Evolutionary conservation across 2,329 filamentous ascomycete species (phyloP).

Genomic region (Rhinocladiella similis): DNA sequence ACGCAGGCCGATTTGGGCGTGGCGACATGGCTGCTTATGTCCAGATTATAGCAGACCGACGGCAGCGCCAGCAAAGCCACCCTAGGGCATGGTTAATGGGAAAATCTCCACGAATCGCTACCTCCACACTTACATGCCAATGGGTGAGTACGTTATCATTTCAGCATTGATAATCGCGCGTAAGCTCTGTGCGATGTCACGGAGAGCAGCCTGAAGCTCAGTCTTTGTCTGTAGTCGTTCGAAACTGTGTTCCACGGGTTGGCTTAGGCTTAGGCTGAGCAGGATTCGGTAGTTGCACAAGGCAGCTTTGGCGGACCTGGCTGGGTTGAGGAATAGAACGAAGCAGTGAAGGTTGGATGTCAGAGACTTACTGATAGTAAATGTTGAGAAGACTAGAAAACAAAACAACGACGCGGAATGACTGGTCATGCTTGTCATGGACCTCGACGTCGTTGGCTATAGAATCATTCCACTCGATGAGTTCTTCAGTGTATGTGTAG

Average conservation of each 20-base stretch:
- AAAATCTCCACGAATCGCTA: no score
- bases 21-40: background rate
- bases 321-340: background rate
- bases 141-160: slow-evolving; percentile 1
- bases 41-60: slow-evolving; percentile 3
- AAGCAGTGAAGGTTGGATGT: background rate
- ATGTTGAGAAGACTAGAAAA: slow-evolving; percentile 2
- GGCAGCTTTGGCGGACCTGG: background rate
- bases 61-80: slow-evolving; percentile 4
- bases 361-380: slow-evolving; percentile 1
- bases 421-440: background rate
- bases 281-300: slow-evolving; percentile 4
- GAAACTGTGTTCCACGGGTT: background rate
- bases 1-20: background rate
- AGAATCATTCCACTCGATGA: slow-evolving; percentile 1
- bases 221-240: slow-evolving; percentile 3
- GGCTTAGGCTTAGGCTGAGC: background rate
- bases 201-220: slow-evolving; percentile 2
- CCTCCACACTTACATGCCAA: background rate
- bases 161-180: slow-evolving; percentile 1
- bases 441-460: background rate
- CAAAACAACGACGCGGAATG: background rate
- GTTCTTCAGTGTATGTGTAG: background rate
- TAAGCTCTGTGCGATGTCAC: background rate
- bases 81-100: background rate